A percentile compares a stretch with the other conserved stretches of the same genome.
phyloP scores from a whole-genome alignment of 2,329 filamentous ascomycete species.

The Hysterium pulicare region DNA sequence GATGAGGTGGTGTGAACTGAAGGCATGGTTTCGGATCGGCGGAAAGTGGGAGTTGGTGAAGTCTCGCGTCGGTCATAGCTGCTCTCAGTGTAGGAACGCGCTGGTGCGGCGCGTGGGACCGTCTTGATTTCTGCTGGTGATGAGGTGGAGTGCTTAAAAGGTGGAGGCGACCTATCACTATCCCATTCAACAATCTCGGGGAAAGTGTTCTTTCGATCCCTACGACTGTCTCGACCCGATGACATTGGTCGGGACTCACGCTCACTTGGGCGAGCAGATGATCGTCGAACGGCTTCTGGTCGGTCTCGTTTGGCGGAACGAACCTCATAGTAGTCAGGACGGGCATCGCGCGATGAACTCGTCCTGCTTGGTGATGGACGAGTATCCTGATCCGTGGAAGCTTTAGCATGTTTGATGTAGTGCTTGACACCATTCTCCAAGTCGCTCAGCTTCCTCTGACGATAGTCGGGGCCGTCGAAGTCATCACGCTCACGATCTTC shows the following conservation, averaged over 20 bases:
- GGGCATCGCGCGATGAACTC: conserved; percentile 29
- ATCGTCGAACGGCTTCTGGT: conserved; percentile 29
- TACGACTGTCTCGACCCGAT: conserved; percentile 19
- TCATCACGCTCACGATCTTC: conserved; percentile 15
- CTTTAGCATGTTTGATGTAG: conserved; percentile 27
- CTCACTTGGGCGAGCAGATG: conserved; percentile 33
- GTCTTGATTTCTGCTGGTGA: conserved; percentile 34
- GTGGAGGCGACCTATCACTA: conserved; percentile 23
- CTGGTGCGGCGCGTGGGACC: conserved; percentile 17
- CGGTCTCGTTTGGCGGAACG: conserved; percentile 26
- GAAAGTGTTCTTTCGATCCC: conserved; percentile 19
- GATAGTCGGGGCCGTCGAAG: conserved; percentile 7
- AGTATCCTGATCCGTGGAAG: conserved; percentile 15
- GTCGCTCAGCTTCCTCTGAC: conserved; percentile 24
- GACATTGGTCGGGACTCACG: conserved; percentile 12
- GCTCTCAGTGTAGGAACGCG: conserved; percentile 29
- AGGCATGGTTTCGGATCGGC: conserved; percentile 45
- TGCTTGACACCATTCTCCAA: conserved; percentile 24
- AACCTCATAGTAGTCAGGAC: conserved; percentile 18
- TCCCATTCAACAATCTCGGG: conserved; percentile 33
- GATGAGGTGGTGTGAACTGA: conserved; percentile 22
- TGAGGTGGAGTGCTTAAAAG: conserved; percentile 38
- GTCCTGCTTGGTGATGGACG: conserved; percentile 26
- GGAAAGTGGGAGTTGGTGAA: conserved; percentile 34
- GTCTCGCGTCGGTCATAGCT: conserved; percentile 25